Evolutionary conservation across 2,329 filamentous ascomycete species (phyloP).

Genomic region (Botrytis sinoallii): DNA sequence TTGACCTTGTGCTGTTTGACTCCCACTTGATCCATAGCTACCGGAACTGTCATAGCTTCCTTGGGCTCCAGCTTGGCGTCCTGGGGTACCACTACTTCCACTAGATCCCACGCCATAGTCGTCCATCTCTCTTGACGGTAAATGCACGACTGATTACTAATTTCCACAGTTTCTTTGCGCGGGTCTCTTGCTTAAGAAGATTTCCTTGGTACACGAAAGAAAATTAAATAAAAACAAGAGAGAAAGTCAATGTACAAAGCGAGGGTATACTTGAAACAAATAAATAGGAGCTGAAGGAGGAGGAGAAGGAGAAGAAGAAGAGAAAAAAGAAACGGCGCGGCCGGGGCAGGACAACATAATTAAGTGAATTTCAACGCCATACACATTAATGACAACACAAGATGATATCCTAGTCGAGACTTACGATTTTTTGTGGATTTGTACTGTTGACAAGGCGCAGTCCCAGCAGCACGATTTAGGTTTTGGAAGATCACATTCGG

Average conservation of each 20-base stretch:
- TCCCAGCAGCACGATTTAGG: constrained; percentile 11
- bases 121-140: neutral
- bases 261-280: constrained; percentile 3
- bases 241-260: neutral
- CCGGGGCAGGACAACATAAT: constrained; percentile 9
- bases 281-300: neutral
- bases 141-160: neutral
- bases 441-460: constrained; percentile 16
- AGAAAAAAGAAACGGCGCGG: neutral
- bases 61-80: neutral
- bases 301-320: neutral
- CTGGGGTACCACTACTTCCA: neutral
- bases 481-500: neutral
- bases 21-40: constrained; percentile 2
- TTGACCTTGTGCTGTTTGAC: neutral
- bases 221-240: neutral
- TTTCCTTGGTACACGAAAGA: neutral
- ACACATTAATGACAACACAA: constrained; percentile 10
- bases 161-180: neutral
- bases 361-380: constrained; percentile 15
- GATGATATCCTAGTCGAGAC: neutral
- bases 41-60: neutral
- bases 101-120: neutral
- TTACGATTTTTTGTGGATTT: constrained; percentile 15
- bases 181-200: constrained; percentile 1